These are phyloP conservation scores for Aspergillus intermedius DNA, from an alignment of 2,329 filamentous ascomycete genomes.

Conservation along the genomic window DNA sequence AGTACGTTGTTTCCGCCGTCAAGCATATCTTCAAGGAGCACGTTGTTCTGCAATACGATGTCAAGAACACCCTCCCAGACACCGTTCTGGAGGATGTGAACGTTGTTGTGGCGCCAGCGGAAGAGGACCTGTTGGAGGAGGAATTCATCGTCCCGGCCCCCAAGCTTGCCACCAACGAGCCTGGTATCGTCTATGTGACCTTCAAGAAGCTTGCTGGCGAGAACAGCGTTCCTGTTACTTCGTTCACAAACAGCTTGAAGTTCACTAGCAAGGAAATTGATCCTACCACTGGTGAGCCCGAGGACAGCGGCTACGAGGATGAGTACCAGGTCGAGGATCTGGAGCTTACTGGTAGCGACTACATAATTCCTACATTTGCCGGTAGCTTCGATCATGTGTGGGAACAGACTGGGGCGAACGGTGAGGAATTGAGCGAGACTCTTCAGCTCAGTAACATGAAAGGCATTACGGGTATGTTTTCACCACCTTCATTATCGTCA, in stretches of 20 bases:
- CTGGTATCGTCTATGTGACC: conserved; percentile 89
- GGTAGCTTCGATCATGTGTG: conserved; percentile 94
- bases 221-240: conserved; percentile 66
- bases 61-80: conserved; percentile 93
- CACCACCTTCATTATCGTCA: conserved; percentile 1
- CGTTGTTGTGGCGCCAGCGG: conserved; percentile 68
- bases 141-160: conserved; percentile 90
- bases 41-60: conserved; percentile 89
- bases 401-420: conserved; percentile 84
- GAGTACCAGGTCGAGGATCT: conserved; percentile 96
- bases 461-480: conserved; percentile 75
- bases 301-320: conserved; percentile 89
- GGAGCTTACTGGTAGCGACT: conserved; percentile 85
- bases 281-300: conserved; percentile 83
- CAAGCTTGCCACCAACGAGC: conserved; percentile 73
- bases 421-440: conserved; percentile 87
- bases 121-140: conserved; percentile 70
- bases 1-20: conserved; percentile 87
- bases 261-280: conserved; percentile 99
- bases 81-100: conserved; percentile 87
- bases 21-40: conserved; percentile 99
- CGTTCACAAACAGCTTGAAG: conserved; percentile 87
- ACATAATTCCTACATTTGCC: conserved; percentile 86
- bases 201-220: conserved; percentile 80
- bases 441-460: conserved; percentile 80